These are phyloP conservation scores for Mangifera indica DNA, from an alignment of 345 rosid genomes.

Conservation along the genomic window DNA sequence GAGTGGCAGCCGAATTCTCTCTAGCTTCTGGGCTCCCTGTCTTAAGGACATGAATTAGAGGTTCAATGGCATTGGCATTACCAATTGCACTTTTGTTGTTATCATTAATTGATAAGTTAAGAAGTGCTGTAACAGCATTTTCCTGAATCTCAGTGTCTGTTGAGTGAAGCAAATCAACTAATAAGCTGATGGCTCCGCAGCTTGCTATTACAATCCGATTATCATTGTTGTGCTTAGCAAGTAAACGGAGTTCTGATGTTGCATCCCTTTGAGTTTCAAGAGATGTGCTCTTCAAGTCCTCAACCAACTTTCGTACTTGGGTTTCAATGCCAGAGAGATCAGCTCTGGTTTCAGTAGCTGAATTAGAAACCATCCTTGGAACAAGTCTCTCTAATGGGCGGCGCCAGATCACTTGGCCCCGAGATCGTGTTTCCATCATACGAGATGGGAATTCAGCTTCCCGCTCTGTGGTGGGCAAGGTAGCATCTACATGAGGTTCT, in stretches of 20 bases:
- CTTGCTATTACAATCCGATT: conserved; percentile 75
- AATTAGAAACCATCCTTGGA: conserved; percentile 69
- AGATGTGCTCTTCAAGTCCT: conserved; percentile 58
- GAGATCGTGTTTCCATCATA: conserved; percentile 52
- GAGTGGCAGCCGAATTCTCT: conserved; percentile 86
- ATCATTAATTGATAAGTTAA: conserved; percentile 78
- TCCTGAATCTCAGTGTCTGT: conserved; percentile 61
- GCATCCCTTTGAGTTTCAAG: conserved; percentile 64
- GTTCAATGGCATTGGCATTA: conserved; percentile 69
- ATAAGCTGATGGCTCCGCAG: conserved; percentile 60
- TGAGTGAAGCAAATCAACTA: conserved; percentile 64
- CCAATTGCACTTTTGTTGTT: conserved; percentile 74
- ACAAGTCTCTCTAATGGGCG: conserved; percentile 71
- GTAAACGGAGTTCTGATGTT: conserved; percentile 55
- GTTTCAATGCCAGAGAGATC: conserved; percentile 82
- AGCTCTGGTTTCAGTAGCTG: conserved; percentile 59
- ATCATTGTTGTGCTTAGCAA: conserved; percentile 78
- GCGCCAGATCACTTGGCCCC: conserved; percentile 65
- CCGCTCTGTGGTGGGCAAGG: conserved; percentile 36
- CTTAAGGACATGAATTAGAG: conserved; percentile 73
- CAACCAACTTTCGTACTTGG: conserved; percentile 61
- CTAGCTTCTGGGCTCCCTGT: conserved; percentile 84
- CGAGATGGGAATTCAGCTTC: conserved; percentile 63
- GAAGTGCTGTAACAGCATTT: conserved; percentile 85
- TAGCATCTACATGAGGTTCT: conserved; percentile 42